Conservation (phyloP, 2,329 filamentous ascomycete species). For the Sporothrix brunneoviolacea region DNA sequence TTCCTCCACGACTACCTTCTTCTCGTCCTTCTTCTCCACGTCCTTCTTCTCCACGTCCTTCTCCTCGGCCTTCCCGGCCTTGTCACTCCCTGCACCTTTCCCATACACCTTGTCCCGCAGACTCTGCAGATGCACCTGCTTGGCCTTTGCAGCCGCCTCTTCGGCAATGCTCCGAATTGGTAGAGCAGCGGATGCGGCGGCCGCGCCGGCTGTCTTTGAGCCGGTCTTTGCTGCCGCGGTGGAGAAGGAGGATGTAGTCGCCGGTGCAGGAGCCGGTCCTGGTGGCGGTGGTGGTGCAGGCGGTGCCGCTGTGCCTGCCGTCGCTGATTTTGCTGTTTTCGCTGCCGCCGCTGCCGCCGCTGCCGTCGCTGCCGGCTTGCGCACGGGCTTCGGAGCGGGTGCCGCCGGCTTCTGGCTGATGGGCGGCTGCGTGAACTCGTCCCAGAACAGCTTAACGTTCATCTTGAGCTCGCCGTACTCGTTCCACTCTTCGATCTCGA, state of each 20-base stretch:
- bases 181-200: slow-evolving; percentile 22
- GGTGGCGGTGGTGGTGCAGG: slow-evolving; percentile 15
- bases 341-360: slow-evolving; percentile 16
- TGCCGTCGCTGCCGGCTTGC: not conserved
- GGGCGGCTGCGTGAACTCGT: slow-evolving; percentile 53
- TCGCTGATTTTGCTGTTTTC: slow-evolving; percentile 20
- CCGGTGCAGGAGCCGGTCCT: slow-evolving; percentile 18
- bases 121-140: slow-evolving; percentile 48
- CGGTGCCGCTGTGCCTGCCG: slow-evolving; percentile 5
- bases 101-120: slow-evolving; percentile 50
- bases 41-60: not conserved
- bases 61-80: slow-evolving; percentile 25
- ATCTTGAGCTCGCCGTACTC: slow-evolving; percentile 93
- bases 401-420: slow-evolving; percentile 46
- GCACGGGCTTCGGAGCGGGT: slow-evolving; percentile 18
- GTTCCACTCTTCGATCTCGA: slow-evolving; percentile 98
- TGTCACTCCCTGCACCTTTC: too few relatives aligned
- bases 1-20: not conserved
- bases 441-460: slow-evolving; percentile 65
- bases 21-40: not conserved
- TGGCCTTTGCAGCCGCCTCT: slow-evolving; percentile 59
- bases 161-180: slow-evolving; percentile 52
- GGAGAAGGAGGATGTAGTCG: slow-evolving; percentile 10
- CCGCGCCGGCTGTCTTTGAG: slow-evolving; percentile 20
- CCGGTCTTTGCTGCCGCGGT: slow-evolving; percentile 20